Base-by-base conservation (phyloP, 345 rosid species). In the Chamaenerion angustifolium region DNA sequence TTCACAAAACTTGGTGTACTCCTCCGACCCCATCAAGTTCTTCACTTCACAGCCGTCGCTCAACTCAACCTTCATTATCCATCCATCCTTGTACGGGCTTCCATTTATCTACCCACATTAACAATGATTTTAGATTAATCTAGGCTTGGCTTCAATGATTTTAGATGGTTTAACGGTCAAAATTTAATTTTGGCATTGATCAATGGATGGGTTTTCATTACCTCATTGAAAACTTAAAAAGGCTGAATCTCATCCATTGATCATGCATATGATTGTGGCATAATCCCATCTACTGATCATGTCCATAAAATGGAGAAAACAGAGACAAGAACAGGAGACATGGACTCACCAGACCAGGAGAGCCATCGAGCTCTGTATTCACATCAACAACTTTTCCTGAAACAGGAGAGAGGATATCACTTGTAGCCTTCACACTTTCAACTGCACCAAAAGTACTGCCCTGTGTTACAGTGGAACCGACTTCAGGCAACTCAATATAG, bases 381-480 rank as follows among this genome's bases (percentile, higher is more conserved):
- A 88, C 78, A 63, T 77, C 86, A 53, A 82, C 60, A 25, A 93
- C 95, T 19, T 60, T 79, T 27, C 99, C 99, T 0, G 95, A 88
- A 64, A 93, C 75, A 13, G 99, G 99, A 54, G 95, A 85, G 60
- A 78, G 72, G 48, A 93, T 49, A 75, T 93, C 99, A 55, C 99
- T 93, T 10, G 95, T 82, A 43, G 99, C 99, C 80, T 93, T 93
- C 48, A 93, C 99, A 62, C 99, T 93, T 64, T 93, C 99, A 42
- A 93, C 95, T 0, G 99, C 99, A 40, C 99, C 96, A 57, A 93
- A 93, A 51, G 90, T 58, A 53, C 56, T 64, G 4, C 94, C 99
- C 45, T 93, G 88, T 7, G 63, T 63, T 50, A 88, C 82, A 0
- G 70, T 6, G 42, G 64, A 60, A 49, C 96, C 96, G 51, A 79